A percentile compares a stretch with the other conserved stretches of the same genome.
Evolutionary conservation across 2,329 filamentous ascomycete genomes (phyloP).

Genomic region (Xylaria sp.): DNA sequence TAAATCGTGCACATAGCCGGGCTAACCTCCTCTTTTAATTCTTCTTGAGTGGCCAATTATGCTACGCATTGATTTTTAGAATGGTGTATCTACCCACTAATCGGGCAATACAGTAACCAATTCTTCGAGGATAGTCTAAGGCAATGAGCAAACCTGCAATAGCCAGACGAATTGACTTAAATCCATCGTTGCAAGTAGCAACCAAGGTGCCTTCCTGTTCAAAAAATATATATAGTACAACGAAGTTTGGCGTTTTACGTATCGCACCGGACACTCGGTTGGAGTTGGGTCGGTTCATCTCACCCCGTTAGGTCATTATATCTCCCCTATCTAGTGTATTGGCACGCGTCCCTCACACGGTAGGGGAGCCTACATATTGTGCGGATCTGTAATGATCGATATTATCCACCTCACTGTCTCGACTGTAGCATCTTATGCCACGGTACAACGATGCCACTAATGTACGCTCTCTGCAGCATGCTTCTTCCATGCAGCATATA

Average conservation of each 20-base stretch:
- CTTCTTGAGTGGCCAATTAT: not conserved
- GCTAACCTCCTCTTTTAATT: not conserved
- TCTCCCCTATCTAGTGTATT: not conserved
- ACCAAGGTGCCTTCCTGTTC: too few relatives aligned
- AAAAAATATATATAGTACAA: too few relatives aligned
- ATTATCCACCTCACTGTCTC: too few relatives aligned
- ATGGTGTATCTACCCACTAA: not conserved
- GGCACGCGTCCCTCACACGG: not conserved
- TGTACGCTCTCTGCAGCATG: too few relatives aligned
- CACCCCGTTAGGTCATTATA: not conserved
- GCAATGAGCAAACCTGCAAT: not conserved
- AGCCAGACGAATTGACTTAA: not conserved
- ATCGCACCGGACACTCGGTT: too few relatives aligned
- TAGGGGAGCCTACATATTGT: too few relatives aligned
- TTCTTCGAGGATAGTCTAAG: not conserved
- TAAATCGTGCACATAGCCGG: not conserved
- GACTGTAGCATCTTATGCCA: too few relatives aligned
- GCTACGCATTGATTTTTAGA: conserved; percentile 9
- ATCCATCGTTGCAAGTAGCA: too few relatives aligned
- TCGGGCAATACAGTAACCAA: not conserved
- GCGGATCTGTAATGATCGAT: too few relatives aligned
- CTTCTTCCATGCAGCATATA: too few relatives aligned
- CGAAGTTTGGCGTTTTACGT: not conserved
- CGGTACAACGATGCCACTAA: too few relatives aligned
- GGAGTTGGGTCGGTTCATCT: not conserved